Evolutionary conservation across 805 yeast genomes (phyloP), one percentile per base, ranked within the genome.

Genomic region (Millerozyma miso): DNA sequence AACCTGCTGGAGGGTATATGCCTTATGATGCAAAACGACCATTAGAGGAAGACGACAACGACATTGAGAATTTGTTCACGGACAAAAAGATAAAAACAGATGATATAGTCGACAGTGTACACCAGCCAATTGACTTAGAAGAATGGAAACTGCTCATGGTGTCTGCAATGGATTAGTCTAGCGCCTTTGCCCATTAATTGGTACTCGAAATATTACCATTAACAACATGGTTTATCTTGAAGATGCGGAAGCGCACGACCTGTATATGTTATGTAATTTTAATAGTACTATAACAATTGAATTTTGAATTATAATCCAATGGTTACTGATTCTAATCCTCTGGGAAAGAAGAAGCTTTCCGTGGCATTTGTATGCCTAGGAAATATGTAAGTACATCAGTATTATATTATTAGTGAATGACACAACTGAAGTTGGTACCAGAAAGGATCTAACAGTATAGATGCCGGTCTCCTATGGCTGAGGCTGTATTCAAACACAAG

Each of bases 381-480:
- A 3, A 90, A 90, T 62, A 87, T 87, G 83, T 81, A 69, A 51
- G 85, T 71, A 45, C 29, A 35, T 13, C 12, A 4, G 4, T n/a
- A n/a, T 20, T 19, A 14, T 16, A 15, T 31, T 14, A 12, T 12
- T 12, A n/a, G 19, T 4, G 12, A 20, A 10, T 16, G 26, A 18
- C 5, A 16, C 13, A 20, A 14, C 18, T 7, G 31, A 12, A 37
- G 19, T 18, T 14, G n/a, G 29, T 34, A 15, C 20, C 40, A n/a
- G 14, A 46, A 51, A 7, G 29, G 29, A 7, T 23, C 59, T 59
- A 60, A 58, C 62, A 18, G 4, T 13, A 13, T 31, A 81, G 86
- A 17, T 89, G 97, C 58, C 90, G 97, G 38, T 88, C 97, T 2
- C 98, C 98, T 12, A 91, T 90, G 98, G 97, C 98, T 0, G 97